phyloP scores from a whole-genome alignment of 495 filamentous ascomycete genomes.

The Xylaria telfairii region DNA sequence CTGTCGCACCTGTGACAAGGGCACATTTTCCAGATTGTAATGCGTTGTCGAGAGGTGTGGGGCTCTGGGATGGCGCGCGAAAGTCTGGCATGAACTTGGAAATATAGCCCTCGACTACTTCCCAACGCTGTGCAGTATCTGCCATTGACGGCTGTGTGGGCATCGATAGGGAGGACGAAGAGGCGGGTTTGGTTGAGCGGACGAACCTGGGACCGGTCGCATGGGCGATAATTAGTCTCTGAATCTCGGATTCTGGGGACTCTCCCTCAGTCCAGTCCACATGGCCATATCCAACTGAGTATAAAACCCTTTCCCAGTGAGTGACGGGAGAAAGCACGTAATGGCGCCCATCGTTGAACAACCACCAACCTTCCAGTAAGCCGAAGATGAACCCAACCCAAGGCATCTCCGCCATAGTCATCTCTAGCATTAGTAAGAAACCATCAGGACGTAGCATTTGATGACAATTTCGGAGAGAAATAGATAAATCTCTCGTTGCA shows the following conservation, averaged over 20 bases:
- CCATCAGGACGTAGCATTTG: not conserved
- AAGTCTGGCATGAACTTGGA: not conserved
- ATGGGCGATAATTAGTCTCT: not conserved
- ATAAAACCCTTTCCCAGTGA: not conserved
- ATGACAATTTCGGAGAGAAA: not conserved
- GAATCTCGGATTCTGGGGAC: not conserved
- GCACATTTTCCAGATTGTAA: slow-evolving; percentile 37
- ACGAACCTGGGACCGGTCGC: not conserved
- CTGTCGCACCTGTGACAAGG: slow-evolving; percentile 60
- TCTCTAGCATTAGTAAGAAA: not conserved
- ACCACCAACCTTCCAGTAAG: not conserved
- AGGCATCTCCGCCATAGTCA: not conserved
- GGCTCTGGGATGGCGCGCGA: not conserved
- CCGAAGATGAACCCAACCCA: not conserved
- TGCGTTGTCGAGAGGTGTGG: no score
- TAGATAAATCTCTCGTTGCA: not conserved
- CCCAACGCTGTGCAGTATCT: not conserved
- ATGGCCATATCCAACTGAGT: not conserved
- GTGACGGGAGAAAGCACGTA: not conserved
- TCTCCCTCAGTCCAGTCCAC: not conserved
- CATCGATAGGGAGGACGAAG: not conserved
- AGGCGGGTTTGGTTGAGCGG: not conserved
- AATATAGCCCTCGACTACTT: not conserved
- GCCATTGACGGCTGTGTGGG: no score
- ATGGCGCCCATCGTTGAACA: not conserved